Base-by-base conservation (phyloP, 768 basidiomycete genomes). In the Amanita rimosa region DNA sequence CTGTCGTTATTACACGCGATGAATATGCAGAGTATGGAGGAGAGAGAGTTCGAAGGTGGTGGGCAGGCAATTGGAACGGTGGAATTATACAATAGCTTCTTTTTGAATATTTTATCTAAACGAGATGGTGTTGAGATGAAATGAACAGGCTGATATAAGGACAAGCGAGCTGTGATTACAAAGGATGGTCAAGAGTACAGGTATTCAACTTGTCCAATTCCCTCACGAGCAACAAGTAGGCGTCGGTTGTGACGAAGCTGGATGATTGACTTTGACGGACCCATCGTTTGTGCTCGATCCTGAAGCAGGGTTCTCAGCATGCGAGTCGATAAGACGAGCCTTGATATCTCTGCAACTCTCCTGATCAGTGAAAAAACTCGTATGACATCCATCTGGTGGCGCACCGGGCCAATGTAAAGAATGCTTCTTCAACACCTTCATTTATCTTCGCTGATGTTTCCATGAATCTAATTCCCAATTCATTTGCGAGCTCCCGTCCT, bases 401-500 rank as follows among this genome's bases (percentile, higher is more conserved):
- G 54, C 53, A 95, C 94, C 93, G 81, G 26, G 96, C 93, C 49
- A 98, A 77, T 3, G 87, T 88, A 67, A 98, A 96, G 77, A 99
- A 99, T 10, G 95, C 95, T 57, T 98, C 92, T 69, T 99, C 96
- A 31, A 99, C 96, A 51, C 92, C 92, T 45, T 95, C 92, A 64
- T 97, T 97, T 40, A 86, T 77, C 72, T 98, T 98, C 34, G 96
- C 96, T 14, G 87, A 91, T 13, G 96, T 99, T 71, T 98, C 96
- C 77, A 98, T 85, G 66, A 97, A 99, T 63, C 78, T 83, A 65
- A 99, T 77, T n/a, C 90, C 93, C 26, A 98, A 78, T 65, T 98
- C 93, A 47, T 85, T 74, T 4, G 96, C 96, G 38, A 99, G 78
- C 58, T 86, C 87, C 50, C 83, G 83, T 36, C 96, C 95, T 68